Percentiles rank a stretch among this genome's conserved stretches.
Conservation (phyloP, 1,139 yeast species). For the Saccharomycopsis crataegensis region DNA sequence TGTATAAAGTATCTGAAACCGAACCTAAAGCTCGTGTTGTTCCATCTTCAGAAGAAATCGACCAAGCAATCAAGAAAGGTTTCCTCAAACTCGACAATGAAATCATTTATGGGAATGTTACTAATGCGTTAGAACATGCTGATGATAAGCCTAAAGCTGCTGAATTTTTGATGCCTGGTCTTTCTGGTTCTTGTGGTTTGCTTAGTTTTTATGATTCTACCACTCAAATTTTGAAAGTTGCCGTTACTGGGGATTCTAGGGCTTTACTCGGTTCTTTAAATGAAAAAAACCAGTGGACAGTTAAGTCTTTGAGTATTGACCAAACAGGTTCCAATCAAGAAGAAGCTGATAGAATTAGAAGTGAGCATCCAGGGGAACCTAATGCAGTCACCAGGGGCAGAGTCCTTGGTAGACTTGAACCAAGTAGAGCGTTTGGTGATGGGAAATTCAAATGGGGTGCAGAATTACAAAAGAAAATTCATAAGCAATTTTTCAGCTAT, state of each 20-base stretch:
- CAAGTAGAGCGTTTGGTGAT: conserved; percentile 96
- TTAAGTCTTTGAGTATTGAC: conserved; percentile 77
- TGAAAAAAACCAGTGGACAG: conserved; percentile 72
- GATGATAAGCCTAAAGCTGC: conserved; percentile 54
- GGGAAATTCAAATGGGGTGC: conserved; percentile 59
- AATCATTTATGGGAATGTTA: conserved; percentile 70
- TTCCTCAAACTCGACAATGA: conserved; percentile 81
- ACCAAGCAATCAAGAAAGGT: conserved; percentile 74
- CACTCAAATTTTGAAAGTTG: conserved; percentile 68
- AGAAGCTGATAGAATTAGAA: conserved; percentile 75
- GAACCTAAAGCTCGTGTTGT: conserved; percentile 31
- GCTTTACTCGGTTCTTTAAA: conserved; percentile 77
- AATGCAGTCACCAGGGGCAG: conserved; percentile 81
- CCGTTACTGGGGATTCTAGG: conserved; percentile 95
- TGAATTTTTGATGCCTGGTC: conserved; percentile 80
- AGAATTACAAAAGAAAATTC: conserved; percentile 65
- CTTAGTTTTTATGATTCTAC: conserved; percentile 80
- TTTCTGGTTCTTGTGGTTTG: conserved; percentile 92
- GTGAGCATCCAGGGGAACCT: conserved; percentile 90
- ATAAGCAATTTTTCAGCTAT: conserved; percentile 77
- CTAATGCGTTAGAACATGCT: conserved; percentile 57
- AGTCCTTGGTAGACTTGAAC: conserved; percentile 90
- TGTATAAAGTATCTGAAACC: conserved; percentile 49
- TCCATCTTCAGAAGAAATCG: conserved; percentile 49
- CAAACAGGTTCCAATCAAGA: conserved; percentile 91